These are phyloP conservation scores for Stromatinia cepivora DNA, from an alignment of 2,329 filamentous ascomycete species.

Conservation along the genomic window DNA sequence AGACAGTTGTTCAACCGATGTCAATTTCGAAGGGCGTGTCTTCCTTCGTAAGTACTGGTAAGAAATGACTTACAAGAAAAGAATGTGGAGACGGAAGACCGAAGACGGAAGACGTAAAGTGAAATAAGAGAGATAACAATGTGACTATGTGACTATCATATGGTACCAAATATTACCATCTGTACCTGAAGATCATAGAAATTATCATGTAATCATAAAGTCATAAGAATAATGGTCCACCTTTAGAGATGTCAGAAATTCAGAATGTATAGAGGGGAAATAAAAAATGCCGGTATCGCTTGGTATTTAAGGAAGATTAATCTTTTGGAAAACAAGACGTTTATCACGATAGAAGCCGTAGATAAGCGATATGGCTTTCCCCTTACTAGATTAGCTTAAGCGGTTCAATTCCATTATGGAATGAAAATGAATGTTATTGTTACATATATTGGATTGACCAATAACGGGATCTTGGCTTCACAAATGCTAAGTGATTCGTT, in stretches of 20 bases:
- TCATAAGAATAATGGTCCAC: background rate
- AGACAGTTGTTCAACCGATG: constrained; percentile 20
- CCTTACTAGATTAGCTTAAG: background rate
- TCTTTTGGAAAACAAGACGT: background rate
- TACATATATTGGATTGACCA: background rate
- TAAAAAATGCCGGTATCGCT: constrained; percentile 7
- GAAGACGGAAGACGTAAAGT: background rate
- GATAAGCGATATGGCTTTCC: constrained; percentile 14
- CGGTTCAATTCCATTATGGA: background rate
- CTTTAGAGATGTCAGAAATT: background rate
- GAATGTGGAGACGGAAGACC: constrained; percentile 4
- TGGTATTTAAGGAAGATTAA: background rate
- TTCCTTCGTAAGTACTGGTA: background rate
- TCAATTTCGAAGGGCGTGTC: constrained; percentile 19
- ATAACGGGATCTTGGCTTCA: background rate
- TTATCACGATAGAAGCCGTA: constrained; percentile 19
- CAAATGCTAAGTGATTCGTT: background rate
- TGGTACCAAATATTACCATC: background rate
- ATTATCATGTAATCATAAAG: constrained; percentile 9
- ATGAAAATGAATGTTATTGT: background rate
- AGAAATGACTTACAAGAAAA: constrained; percentile 14
- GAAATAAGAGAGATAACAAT: background rate
- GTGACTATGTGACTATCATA: background rate
- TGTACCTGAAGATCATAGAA: background rate
- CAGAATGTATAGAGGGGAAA: background rate